Evolutionary conservation across 2,329 filamentous ascomycete species (phyloP), one percentile per base, ranked within the genome.

Genomic region (Claviceps arundinis): DNA sequence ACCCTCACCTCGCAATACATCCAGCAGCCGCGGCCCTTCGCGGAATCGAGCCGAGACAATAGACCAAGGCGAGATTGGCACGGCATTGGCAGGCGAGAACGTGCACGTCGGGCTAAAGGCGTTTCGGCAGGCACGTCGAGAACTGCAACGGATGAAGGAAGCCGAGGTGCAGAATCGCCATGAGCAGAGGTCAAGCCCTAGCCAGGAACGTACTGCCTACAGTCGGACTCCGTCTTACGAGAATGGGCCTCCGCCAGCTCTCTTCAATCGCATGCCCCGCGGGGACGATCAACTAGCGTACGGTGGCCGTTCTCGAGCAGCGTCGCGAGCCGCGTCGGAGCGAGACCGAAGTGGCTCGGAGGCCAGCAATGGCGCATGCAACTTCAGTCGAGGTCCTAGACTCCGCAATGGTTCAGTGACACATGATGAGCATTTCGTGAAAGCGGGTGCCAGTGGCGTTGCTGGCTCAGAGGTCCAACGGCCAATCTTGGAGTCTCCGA

Each of bases 281-380:
- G 69, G 42, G 14, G 49, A 73, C 26, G 74, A 76, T 19, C 61
- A 65, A 2, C 9, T 34, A 34, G 58, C 61, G n/a, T 62, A 62
- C 19, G 61, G 62, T 26, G 58, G 56, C 9, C 59, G 59, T 19
- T 61, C 63, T 38, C 54, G 62, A 13, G 58, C 60, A 22, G 61
- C 55, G 22, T 70, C 65, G 5, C 61, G 60, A 30, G 61, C 61
- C 16, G 58, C 66, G 22, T 68, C 68, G 0, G 75, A 78, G 44
- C 69, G 76, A 9, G 72, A 79, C 44, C 68, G 77, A 43, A 80
- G 77, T 56, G 75, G 76, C 37, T 80, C 77, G 0, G 76, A 80
- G 22, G 68, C 75, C 3, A 78, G 76, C 61, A 71, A 64, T n/a
- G 68, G 68, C 30, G 67, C 66, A 9, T 64, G 66, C 47, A 65